Evolutionary conservation across 2,329 filamentous ascomycete genomes (phyloP).

Genomic region (Canariomyces notabilis): DNA sequence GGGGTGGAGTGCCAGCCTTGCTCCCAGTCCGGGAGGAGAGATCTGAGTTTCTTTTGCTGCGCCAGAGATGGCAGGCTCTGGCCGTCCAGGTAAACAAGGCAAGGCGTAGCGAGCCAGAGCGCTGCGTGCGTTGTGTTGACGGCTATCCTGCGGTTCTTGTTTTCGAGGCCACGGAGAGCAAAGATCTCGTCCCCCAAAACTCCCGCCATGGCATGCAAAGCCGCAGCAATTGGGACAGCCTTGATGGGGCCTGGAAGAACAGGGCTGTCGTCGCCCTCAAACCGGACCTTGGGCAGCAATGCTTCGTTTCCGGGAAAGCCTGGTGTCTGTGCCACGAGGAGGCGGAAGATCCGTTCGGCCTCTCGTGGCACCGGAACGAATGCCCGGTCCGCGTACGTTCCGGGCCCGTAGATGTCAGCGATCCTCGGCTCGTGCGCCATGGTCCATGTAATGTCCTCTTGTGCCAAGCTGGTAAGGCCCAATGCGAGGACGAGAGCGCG

Average conservation of each 20-base stretch:
- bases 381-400: constrained; percentile 28
- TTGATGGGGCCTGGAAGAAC: constrained; percentile 35
- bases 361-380: constrained; percentile 30
- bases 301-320: constrained; percentile 31
- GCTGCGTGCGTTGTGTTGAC: constrained; percentile 44
- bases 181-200: constrained; percentile 35
- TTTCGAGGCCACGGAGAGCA: constrained; percentile 27
- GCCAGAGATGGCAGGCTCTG: constrained; percentile 28
- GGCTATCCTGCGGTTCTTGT: constrained; percentile 28
- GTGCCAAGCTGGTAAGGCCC: neutral
- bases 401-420: constrained; percentile 30
- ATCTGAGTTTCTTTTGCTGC: constrained; percentile 28
- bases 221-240: constrained; percentile 29
- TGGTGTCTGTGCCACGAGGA: constrained; percentile 29
- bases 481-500: no score
- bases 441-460: no score
- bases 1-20: constrained; percentile 33
- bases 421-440: constrained; percentile 6
- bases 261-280: constrained; percentile 29
- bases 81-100: constrained; percentile 36
- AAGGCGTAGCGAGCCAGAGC: constrained; percentile 40
- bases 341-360: constrained; percentile 29
- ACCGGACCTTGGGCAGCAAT: constrained; percentile 28
- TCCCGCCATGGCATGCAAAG: constrained; percentile 33
- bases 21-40: constrained; percentile 35